phyloP scores from a whole-genome alignment of 1,284 basidiomycete species.

The Ustilago cynodontis region DNA sequence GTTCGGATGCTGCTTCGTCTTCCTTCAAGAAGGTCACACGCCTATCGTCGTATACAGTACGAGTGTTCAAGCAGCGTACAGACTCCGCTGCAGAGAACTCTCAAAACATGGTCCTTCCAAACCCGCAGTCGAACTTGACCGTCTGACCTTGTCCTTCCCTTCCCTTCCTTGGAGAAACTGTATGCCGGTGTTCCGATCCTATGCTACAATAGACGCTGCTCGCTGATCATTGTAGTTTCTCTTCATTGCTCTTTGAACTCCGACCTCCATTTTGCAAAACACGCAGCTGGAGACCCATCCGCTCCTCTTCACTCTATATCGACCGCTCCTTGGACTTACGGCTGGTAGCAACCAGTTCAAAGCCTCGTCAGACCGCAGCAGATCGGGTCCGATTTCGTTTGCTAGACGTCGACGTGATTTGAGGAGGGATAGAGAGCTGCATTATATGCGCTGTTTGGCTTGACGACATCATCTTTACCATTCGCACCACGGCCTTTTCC shows the following conservation, averaged over 20 bases:
- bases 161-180: background rate
- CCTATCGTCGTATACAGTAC: background rate
- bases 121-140: background rate
- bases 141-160: background rate
- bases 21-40: background rate
- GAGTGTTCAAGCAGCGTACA: background rate
- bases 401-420: background rate
- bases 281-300: conserved; percentile 6
- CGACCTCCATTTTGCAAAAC: conserved; percentile 36
- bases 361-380: background rate
- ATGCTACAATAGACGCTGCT: background rate
- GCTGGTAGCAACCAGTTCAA: background rate
- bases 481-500: background rate
- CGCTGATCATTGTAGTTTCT: background rate
- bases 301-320: background rate
- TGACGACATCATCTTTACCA: conserved; percentile 8
- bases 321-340: background rate
- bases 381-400: conserved; percentile 36
- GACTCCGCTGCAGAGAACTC: conserved; percentile 1
- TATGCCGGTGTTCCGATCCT: background rate
- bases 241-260: conserved; percentile 20
- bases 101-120: background rate
- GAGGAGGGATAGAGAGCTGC: background rate
- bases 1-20: conserved; percentile 2
- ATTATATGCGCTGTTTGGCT: background rate